A percentile compares a stretch with the other conserved stretches of the same genome.
Evolutionary conservation across 139 green algal genomes (phyloP).

Genomic region (Tetradesmus lagerheimii): DNA sequence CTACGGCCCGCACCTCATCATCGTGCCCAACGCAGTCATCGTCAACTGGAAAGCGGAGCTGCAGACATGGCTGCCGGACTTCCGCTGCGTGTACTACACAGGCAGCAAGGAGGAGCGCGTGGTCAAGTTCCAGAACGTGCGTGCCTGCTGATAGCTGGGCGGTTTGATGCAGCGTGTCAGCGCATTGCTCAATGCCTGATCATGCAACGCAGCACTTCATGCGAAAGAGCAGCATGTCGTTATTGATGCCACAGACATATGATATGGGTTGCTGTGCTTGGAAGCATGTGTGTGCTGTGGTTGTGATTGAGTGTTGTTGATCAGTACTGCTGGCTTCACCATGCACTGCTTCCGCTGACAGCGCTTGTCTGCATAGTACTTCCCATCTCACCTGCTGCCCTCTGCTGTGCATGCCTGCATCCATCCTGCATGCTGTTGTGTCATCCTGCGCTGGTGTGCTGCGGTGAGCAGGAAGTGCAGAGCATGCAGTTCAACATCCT

Average conservation of each 20-base stretch:
- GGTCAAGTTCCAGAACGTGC: constrained; percentile 67
- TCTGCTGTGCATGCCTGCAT: not conserved
- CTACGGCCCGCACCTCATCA: constrained; percentile 97
- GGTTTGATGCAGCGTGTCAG: too few relatives aligned
- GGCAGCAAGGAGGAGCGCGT: constrained; percentile 82
- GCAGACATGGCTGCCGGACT: constrained; percentile 87
- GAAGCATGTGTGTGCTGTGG: not conserved
- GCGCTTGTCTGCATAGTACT: not conserved
- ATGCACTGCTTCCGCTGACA: not conserved
- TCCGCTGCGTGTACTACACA: constrained; percentile 86
- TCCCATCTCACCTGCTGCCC: too few relatives aligned
- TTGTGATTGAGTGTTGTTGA: not conserved
- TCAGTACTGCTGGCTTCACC: not conserved
- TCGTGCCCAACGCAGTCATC: constrained; percentile 98
- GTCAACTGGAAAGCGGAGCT: constrained; percentile 98
- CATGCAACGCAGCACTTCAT: too few relatives aligned
- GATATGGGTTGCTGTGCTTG: too few relatives aligned
- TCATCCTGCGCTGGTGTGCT: not conserved
- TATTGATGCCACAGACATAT: too few relatives aligned
- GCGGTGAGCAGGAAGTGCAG: constrained; percentile 59
- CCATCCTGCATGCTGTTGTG: not conserved
- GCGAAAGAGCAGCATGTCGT: too few relatives aligned
- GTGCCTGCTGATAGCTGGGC: not conserved
- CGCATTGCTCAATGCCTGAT: too few relatives aligned
- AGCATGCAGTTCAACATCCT: constrained; percentile 95